Percentiles rank a stretch among this genome's conserved stretches.
Evolutionary conservation across 129 eudicot genomes (phyloP).

Genomic region (Artemisia annua): DNA sequence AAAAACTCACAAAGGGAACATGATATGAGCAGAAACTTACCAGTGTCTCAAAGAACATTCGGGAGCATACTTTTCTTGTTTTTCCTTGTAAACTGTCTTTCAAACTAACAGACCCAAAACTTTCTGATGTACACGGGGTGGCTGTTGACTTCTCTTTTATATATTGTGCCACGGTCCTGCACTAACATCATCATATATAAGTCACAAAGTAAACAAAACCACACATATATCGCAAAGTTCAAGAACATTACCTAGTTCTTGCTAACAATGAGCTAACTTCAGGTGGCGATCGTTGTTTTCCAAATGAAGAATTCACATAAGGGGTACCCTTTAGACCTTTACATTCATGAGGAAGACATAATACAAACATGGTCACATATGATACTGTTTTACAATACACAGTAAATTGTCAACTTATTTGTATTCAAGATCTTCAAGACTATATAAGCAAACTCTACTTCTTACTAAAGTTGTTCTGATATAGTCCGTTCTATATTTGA

Average conservation of each 20-base stretch:
- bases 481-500: too few species aligned
- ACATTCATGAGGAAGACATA: neutral
- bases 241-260: constrained; percentile 62
- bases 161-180: constrained; percentile 79
- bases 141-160: constrained; percentile 52
- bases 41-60: constrained; percentile 83
- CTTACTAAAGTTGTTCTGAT: too few species aligned
- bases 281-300: constrained; percentile 39
- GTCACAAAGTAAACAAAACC: neutral
- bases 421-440: too few species aligned
- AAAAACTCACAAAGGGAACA: too few species aligned
- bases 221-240: neutral
- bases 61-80: constrained; percentile 65
- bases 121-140: constrained; percentile 43
- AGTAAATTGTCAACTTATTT: too few species aligned
- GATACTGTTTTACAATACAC: too few species aligned
- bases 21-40: constrained; percentile 40
- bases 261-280: constrained; percentile 51
- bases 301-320: constrained; percentile 24
- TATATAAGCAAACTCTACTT: too few species aligned
- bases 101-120: constrained; percentile 52
- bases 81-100: constrained; percentile 60
- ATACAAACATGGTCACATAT: neutral
- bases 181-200: constrained; percentile 15
- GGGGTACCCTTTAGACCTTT: constrained; percentile 67